Base-by-base conservation (phyloP, 2,329 filamentous ascomycete species). In the Clarireedia homoeocarpa region DNA sequence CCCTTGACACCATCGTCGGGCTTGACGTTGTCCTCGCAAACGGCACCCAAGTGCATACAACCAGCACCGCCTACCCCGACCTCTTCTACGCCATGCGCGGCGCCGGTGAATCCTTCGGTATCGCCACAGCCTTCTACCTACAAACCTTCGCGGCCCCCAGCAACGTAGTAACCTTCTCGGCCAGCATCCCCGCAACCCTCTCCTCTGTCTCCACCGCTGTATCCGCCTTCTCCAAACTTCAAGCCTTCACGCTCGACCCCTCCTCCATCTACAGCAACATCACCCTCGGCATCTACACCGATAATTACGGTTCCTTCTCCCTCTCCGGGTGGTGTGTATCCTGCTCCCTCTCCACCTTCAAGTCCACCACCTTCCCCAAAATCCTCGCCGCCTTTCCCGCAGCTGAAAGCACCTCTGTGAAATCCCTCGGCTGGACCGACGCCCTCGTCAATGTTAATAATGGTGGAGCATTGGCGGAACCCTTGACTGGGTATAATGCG, bases 1-100 rank as follows among this genome's bases (percentile, higher is more conserved):
- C 77, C 2, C 69, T 81, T 47, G 79, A 82, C 57, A 73, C 74
- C 24, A 71, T 82, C 20, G 62, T 74, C 9, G 74, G 67, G n/a
- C 66, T 77, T 2, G 72, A 76, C 30, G 75, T 80, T 1, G 74
- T 81, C 0, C 68, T 77, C 17, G 67, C 68, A 7, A 65, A 66
- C 14, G 69, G 68, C 10, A 61, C 62, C 1, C 42, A 67, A 4
- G 48, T 71, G 6, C 56, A 65, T 38, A 61, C 65, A 20, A 65
- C 62, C 2, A 40, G 61, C 30, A 63, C 62, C 7, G 39, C 46
- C 7, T 53, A 67, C 24, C 61, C 67, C 1, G 65, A 70, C 6
- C 52, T 72, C 1, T 66, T 70, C 30, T 72, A 61, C 24, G 70
- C 66, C 2, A 65, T 72, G 53, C 60, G 68, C 23, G 70, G 69